These are phyloP conservation scores for Tolypocladium amazonense DNA, from an alignment of 2,329 filamentous ascomycete species.

Conservation along the genomic window DNA sequence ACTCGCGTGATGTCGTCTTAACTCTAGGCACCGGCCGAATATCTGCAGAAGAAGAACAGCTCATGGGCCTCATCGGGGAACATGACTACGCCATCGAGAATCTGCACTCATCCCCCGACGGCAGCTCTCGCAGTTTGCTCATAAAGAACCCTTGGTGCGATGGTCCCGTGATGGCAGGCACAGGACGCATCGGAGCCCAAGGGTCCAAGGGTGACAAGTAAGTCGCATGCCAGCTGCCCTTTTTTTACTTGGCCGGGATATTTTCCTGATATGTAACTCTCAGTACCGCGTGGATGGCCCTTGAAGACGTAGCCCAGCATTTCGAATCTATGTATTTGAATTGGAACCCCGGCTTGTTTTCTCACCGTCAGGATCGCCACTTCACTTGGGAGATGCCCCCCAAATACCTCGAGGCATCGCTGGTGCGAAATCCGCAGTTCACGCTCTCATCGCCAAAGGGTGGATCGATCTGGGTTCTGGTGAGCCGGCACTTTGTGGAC, in stretches of 20 bases:
- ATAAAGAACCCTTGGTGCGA: slow-evolving; percentile 96
- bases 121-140: slow-evolving; percentile 53
- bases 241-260: slow-evolving; percentile 2
- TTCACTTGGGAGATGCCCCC: slow-evolving; percentile 67
- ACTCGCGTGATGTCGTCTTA: slow-evolving; percentile 70
- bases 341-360: slow-evolving; percentile 86
- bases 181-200: slow-evolving; percentile 2
- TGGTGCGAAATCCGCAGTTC: slow-evolving; percentile 62
- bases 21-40: slow-evolving; percentile 86
- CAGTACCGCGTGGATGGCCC: slow-evolving; percentile 89
- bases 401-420: slow-evolving; percentile 38
- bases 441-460: slow-evolving; percentile 48
- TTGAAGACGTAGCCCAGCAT: slow-evolving; percentile 78
- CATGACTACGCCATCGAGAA: slow-evolving; percentile 92
- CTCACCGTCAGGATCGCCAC: slow-evolving; percentile 75
- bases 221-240: background rate
- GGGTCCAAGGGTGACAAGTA: background rate
- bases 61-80: slow-evolving; percentile 73
- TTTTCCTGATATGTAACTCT: slow-evolving; percentile 14
- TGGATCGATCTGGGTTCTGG: slow-evolving; percentile 69
- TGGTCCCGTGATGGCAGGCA: slow-evolving; percentile 53
- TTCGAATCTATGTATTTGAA: slow-evolving; percentile 96
- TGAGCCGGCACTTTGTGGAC: slow-evolving; percentile 77
- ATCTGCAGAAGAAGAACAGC: slow-evolving; percentile 63
- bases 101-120: slow-evolving; percentile 47